Base-by-base conservation (phyloP, 768 basidiomycete genomes). In the Psilocybe cubensis region DNA sequence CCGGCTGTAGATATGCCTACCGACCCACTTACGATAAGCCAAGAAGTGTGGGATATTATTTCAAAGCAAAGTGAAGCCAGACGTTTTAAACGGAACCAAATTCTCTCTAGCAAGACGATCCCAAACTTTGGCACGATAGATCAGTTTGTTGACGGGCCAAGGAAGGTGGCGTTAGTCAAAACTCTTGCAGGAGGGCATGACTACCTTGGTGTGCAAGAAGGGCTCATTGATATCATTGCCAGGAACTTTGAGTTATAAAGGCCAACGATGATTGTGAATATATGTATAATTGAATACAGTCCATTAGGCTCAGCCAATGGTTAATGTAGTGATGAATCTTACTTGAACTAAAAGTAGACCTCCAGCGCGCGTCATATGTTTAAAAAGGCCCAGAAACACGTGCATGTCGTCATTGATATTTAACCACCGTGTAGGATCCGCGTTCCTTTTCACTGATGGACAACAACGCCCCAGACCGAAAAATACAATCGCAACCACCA, bases 211-310 rank as follows among this genome's bases (percentile, higher is more conserved):
- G 67, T 82, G 3, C 81, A 88, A 59, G 90, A 92, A 61, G 90
- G 91, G 1, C 79, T 92, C 27, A 86, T 91, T 58, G 91, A 91
- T 67, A 75, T 83, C 35, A 83, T 87, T 46, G 72, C 78, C 25
- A 70, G 60, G 43, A 66, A 63, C 3, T 80, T 79, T 66, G 67
- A 63, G 5, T 21, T 21, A 28, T 46, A 24, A 42, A 5, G 23
- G 28, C 24, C 47, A 5, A 7, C 24, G n/a, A 7, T 48, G 24
- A 21, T 12, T 18, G 12, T 24, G 24, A 3, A 14, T 18, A 46
- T 35, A 8, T 35, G 33, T 35, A 8, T 35, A 35, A 35, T 9
- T n/a, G n/a, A n/a, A n/a, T n/a, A n/a, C n/a, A n/a, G n/a, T n/a
- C n/a, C n/a, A n/a, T n/a, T n/a, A n/a, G n/a, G n/a, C n/a, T n/a